phyloP scores from a whole-genome alignment of 768 basidiomycete species.

The Amanita brunnescens region DNA sequence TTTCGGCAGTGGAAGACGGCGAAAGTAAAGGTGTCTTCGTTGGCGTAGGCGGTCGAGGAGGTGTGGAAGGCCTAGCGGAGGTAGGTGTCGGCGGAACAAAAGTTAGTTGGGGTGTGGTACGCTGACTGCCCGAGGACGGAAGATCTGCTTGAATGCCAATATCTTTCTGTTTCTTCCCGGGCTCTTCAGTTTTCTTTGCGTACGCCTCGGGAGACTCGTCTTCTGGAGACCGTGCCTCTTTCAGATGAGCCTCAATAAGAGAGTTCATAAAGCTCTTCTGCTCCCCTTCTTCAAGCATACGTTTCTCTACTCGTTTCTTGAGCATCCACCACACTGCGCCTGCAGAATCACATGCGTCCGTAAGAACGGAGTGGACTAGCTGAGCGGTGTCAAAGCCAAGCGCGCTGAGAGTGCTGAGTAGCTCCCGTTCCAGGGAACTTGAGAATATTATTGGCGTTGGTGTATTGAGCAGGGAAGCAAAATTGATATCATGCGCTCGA shows the following conservation, averaged over 20 bases:
- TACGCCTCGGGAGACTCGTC: not conserved
- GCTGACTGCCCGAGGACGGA: constrained; percentile 20
- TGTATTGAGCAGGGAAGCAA: constrained; percentile 51
- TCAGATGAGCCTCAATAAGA: constrained; percentile 3
- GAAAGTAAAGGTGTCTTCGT: constrained; percentile 47
- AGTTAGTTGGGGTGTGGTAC: constrained; percentile 52
- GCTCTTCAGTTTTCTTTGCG: constrained; percentile 12
- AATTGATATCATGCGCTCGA: constrained; percentile 43
- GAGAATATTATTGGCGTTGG: constrained; percentile 83
- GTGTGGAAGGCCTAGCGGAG: constrained; percentile 37
- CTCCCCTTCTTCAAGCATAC: constrained; percentile 27
- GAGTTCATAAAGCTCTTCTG: constrained; percentile 5
- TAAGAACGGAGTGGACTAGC: constrained; percentile 87
- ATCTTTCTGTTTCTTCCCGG: constrained; percentile 24
- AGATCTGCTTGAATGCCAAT: constrained; percentile 40
- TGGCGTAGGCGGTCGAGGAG: constrained; percentile 42
- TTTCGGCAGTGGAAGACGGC: constrained; percentile 41
- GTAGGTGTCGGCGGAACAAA: constrained; percentile 78
- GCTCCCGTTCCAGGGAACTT: constrained; percentile 67
- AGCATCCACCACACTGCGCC: constrained; percentile 98
- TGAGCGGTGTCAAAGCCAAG: constrained; percentile 93
- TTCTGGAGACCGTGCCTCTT: not conserved
- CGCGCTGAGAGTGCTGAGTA: constrained; percentile 64
- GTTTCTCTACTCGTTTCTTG: constrained; percentile 66
- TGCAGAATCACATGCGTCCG: constrained; percentile 86